A percentile compares a stretch with the other conserved stretches of the same genome.
Evolutionary conservation across 805 yeast genomes (phyloP).

Genomic region (Candida krabiensis): DNA sequence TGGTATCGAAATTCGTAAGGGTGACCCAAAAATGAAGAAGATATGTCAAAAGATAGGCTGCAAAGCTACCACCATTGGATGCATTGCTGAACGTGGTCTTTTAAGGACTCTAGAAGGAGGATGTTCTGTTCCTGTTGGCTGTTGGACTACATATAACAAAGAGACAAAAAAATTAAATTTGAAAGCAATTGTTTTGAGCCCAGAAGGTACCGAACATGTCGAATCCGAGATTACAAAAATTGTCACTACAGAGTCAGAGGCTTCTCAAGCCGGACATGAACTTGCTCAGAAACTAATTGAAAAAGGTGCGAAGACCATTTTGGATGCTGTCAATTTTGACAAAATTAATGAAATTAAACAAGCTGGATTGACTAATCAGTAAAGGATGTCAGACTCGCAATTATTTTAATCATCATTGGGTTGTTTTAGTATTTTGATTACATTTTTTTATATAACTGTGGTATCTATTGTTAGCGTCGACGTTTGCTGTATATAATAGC

Average conservation of each 20-base stretch:
- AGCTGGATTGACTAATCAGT: slow-evolving; percentile 29
- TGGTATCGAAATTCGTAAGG: slow-evolving; percentile 83
- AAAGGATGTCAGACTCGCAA: background rate
- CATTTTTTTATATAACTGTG: background rate
- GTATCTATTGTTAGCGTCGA: background rate
- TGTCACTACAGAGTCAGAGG: slow-evolving; percentile 51
- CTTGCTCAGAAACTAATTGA: slow-evolving; percentile 67
- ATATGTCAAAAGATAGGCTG: slow-evolving; percentile 69
- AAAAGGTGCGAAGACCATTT: slow-evolving; percentile 79
- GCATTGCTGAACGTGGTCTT: slow-evolving; percentile 84
- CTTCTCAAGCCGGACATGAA: slow-evolving; percentile 65
- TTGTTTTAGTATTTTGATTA: background rate
- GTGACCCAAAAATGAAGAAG: slow-evolving; percentile 57
- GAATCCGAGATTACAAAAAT: slow-evolving; percentile 47
- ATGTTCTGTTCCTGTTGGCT: slow-evolving; percentile 97
- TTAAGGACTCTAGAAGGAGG: slow-evolving; percentile 94
- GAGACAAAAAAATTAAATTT: slow-evolving; percentile 47
- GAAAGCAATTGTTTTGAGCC: slow-evolving; percentile 76
- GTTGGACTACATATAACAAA: slow-evolving; percentile 52
- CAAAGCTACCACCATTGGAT: slow-evolving; percentile 64
- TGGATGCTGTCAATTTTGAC: slow-evolving; percentile 76
- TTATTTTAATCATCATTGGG: background rate
- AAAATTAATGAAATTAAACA: slow-evolving; percentile 49
- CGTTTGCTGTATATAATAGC: background rate
- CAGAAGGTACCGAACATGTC: slow-evolving; percentile 74